phyloP scores from a whole-genome alignment of 2,329 filamentous ascomycete species.

The Beauveria sp. region DNA sequence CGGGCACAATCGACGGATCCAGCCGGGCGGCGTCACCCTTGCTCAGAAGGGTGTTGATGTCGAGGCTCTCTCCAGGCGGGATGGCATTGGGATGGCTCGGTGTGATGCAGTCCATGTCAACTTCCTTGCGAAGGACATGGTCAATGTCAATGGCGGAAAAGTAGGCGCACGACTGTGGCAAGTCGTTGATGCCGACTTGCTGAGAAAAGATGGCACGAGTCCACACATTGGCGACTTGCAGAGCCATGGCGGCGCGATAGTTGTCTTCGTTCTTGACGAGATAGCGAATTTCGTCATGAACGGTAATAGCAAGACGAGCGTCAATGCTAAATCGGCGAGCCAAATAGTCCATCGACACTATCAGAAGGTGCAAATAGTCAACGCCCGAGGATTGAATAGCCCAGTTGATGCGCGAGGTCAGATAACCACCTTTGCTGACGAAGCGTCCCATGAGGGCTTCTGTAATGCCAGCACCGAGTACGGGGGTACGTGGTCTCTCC shows the following conservation, averaged over 20 bases:
- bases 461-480: constrained; percentile 90
- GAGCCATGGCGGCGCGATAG: constrained; percentile 83
- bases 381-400: constrained; percentile 96
- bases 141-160: constrained; percentile 96
- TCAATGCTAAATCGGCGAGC: constrained; percentile 76
- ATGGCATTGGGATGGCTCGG: constrained; percentile 77
- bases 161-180: constrained; percentile 90
- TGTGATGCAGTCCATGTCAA: constrained; percentile 95
- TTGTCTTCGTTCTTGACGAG: constrained; percentile 78
- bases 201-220: constrained; percentile 96
- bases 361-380: constrained; percentile 90
- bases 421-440: constrained; percentile 82
- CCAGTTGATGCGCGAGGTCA: constrained; percentile 98
- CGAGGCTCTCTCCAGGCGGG: constrained; percentile 75
- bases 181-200: constrained; percentile 90
- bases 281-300: constrained; percentile 96
- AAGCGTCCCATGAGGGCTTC: constrained; percentile 87
- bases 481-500: constrained; percentile 80
- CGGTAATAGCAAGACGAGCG: constrained; percentile 82
- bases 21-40: constrained; percentile 64
- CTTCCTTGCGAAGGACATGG: constrained; percentile 91
- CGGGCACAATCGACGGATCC: constrained; percentile 55
- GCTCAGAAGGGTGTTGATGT: constrained; percentile 69
- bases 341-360: constrained; percentile 91
- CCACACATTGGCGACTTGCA: constrained; percentile 93